Evolutionary conservation across 257 asterid genomes (phyloP).

Genomic region (Solanum bukasovii): DNA sequence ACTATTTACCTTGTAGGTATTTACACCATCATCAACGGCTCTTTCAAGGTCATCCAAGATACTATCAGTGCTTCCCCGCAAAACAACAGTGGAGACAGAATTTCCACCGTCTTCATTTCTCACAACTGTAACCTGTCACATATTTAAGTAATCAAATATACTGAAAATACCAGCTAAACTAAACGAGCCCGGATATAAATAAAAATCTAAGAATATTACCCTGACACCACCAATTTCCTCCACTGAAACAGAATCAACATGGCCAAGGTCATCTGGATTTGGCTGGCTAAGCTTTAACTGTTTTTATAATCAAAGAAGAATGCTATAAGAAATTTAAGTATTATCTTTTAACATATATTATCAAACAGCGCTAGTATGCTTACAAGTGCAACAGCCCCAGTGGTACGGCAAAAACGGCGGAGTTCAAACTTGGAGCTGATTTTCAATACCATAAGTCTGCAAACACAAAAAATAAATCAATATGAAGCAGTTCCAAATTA

Average conservation of each 20-base stretch:
- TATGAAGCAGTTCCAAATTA: neutral
- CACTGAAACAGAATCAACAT: slow-evolving; percentile 86
- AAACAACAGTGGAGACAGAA: slow-evolving; percentile 78
- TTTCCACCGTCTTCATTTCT: slow-evolving; percentile 96
- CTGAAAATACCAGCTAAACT: neutral
- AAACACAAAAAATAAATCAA: slow-evolving; percentile 16
- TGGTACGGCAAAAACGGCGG: slow-evolving; percentile 87
- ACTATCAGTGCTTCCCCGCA: slow-evolving; percentile 95
- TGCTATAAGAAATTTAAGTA: slow-evolving; percentile 9
- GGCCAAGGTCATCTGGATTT: slow-evolving; percentile 87
- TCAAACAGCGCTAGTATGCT: slow-evolving; percentile 15
- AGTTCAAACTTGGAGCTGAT: slow-evolving; percentile 94
- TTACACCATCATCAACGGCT: slow-evolving; percentile 94
- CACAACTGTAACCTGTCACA: slow-evolving; percentile 78
- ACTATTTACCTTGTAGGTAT: slow-evolving; percentile 66
- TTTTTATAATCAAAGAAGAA: slow-evolving; percentile 13
- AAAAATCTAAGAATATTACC: slow-evolving; percentile 31
- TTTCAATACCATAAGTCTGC: slow-evolving; percentile 87
- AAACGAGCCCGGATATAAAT: neutral
- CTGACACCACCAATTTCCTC: slow-evolving; percentile 98
- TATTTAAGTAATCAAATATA: neutral
- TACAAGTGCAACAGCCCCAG: slow-evolving; percentile 88
- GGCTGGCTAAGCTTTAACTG: slow-evolving; percentile 93
- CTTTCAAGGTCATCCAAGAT: slow-evolving; percentile 94
- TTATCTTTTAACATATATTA: neutral